These are phyloP conservation scores for Xerocomellus intermedius DNA, from an alignment of 768 basidiomycete species.

Conservation along the genomic window DNA sequence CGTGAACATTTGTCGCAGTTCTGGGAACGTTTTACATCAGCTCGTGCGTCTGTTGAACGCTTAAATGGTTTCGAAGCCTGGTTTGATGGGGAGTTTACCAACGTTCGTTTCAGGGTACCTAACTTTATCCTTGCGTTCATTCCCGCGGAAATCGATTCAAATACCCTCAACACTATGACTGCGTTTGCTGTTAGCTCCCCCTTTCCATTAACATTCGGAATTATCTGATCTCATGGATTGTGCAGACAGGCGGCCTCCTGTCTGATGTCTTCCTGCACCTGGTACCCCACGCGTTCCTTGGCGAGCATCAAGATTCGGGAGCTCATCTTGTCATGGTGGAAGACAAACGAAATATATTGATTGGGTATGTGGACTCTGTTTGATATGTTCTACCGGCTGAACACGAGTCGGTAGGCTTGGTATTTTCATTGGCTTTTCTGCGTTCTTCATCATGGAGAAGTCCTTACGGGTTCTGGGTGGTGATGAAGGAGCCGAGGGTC, in stretches of 20 bases:
- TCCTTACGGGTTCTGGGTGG: constrained; percentile 76
- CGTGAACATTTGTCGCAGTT: constrained; percentile 40
- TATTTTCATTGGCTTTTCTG: constrained; percentile 83
- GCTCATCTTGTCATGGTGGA: constrained; percentile 83
- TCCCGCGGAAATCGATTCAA: constrained; percentile 78
- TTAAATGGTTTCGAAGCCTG: constrained; percentile 15
- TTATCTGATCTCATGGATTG: constrained; percentile 18
- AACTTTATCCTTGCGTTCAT: constrained; percentile 96
- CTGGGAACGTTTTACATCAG: constrained; percentile 95
- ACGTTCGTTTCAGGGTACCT: constrained; percentile 61
- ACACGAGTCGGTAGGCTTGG: constrained; percentile 49
- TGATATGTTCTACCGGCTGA: constrained; percentile 11
- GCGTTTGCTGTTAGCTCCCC: constrained; percentile 73
- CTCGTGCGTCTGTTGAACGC: constrained; percentile 59
- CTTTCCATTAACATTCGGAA: constrained; percentile 7
- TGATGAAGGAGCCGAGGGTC: constrained; percentile 48
- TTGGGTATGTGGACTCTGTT: constrained; percentile 56
- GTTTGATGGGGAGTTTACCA: constrained; percentile 18
- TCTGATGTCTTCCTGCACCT: constrained; percentile 93
- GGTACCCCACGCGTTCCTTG: constrained; percentile 89
- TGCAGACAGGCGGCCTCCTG: constrained; percentile 82
- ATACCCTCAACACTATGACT: constrained; percentile 92
- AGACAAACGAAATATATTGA: constrained; percentile 86
- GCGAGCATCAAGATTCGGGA: constrained; percentile 71
- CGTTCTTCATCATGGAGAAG: constrained; percentile 95